Base-by-base conservation (phyloP, 1,284 basidiomycete species). In the Ceratobasidium sp. region DNA sequence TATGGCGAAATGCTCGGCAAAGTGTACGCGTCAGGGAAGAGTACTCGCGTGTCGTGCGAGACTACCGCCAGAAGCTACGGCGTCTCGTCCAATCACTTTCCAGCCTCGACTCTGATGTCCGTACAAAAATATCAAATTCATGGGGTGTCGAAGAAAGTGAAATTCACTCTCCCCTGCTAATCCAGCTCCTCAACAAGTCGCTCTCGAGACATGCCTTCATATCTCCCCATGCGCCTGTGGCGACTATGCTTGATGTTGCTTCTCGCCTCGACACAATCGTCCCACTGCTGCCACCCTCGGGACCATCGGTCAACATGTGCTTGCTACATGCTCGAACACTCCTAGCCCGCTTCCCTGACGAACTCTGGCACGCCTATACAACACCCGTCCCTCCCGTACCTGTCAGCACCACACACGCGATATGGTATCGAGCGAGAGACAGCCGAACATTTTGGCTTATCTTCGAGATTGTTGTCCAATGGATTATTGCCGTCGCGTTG, bases 321-420 rank as follows among this genome's bases (percentile, higher is more conserved):
- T 14, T 23, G 6, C 23, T 70, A n/a, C 38, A 70, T 49, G 42
- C 56, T 23, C 38, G 30, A 28, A 70, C 56, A 2, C 42, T 70
- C 44, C n/a, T 46, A 6, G 54, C 54, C 8, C 67, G 67, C 25
- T 23, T 70, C 6, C 67, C 67, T 4, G 67, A 70, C 30, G 67
- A 60, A n/a, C 56, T 70, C n/a, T 70, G 67, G 67, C 56, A 70
- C 25, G 54, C 54, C 7, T 70, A 70, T n/a, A 44, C 67, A 14
- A 58, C 67, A n/a, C 33, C 67, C 6, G 44, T 25, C 9, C 30
- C 67, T 36, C 54, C 54, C 12, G 18, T 21, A 8, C 67, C 67
- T 16, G 54, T 70, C 16, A 60, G 67, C 28, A 25, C 28, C 28
- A 36, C 42, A 11, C 67, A 56, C 36, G 67, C 67, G 25, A 49